Percentiles rank a stretch among this genome's conserved stretches.
phyloP scores from a whole-genome alignment of 768 basidiomycete species.

The Serendipita sp. region DNA sequence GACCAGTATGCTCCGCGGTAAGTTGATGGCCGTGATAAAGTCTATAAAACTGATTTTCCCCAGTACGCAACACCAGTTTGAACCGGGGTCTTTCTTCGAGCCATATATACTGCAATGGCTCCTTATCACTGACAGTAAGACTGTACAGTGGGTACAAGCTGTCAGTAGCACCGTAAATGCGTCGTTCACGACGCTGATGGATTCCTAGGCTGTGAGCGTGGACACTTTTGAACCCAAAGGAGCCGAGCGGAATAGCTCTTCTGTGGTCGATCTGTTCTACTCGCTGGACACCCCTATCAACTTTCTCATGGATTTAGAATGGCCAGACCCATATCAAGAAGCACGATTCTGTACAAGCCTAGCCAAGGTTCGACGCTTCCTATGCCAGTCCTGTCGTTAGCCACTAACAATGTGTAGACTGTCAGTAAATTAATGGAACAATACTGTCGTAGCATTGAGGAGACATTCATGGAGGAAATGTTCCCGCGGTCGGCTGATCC shows the following conservation, averaged over 20 bases:
- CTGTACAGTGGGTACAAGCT: constrained; percentile 84
- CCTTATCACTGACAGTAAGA: constrained; percentile 74
- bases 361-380: constrained; percentile 47
- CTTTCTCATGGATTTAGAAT: constrained; percentile 78
- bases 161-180: too few species aligned
- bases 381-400: neutral
- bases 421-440: constrained; percentile 84
- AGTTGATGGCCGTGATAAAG: constrained; percentile 18
- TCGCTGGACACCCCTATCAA: constrained; percentile 81
- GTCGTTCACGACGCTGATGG: constrained; percentile 8
- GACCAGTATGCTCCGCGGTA: constrained; percentile 67
- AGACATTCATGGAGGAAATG: constrained; percentile 90
- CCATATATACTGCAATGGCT: constrained; percentile 83
- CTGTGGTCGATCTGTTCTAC: constrained; percentile 91
- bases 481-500: constrained; percentile 62
- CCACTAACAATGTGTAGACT: constrained; percentile 34
- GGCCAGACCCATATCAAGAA: constrained; percentile 81
- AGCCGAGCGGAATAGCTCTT: constrained; percentile 79
- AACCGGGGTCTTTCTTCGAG: constrained; percentile 67
- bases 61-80: constrained; percentile 42
- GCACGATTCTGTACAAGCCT: constrained; percentile 81
- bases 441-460: constrained; percentile 77
- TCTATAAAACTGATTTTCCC: constrained; percentile 6
- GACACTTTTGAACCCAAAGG: constrained; percentile 80
- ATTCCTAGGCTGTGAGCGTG: constrained; percentile 52